Percentiles rank a stretch among this genome's conserved stretches.
Evolutionary conservation across 192 early-diverging fungal genomes (phyloP).

Genomic region (Umbelopsis ramanniana): DNA sequence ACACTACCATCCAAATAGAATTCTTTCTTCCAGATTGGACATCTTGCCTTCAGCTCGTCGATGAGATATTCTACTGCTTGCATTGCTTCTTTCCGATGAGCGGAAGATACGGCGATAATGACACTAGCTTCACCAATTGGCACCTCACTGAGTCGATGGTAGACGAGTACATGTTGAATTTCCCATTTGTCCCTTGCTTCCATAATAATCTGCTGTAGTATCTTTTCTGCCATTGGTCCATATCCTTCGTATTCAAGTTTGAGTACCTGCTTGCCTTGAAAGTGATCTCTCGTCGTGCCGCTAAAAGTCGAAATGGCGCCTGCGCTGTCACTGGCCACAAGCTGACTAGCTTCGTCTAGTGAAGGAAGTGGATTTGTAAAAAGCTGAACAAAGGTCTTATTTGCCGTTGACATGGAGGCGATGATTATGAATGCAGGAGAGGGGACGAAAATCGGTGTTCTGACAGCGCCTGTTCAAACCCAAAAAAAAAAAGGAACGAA

Average conservation of each 20-base stretch:
- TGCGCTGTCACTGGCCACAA: conserved; percentile 50
- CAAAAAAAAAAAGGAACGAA: not conserved
- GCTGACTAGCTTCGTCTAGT: not conserved
- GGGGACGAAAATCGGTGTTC: not conserved
- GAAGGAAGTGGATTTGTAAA: not conserved
- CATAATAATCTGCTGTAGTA: conserved; percentile 63
- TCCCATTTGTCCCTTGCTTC: conserved; percentile 68
- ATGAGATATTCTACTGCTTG: conserved; percentile 82
- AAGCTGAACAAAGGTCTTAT: not conserved
- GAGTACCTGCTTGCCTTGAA: conserved; percentile 75
- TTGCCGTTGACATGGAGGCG: not conserved
- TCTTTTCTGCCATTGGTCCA: conserved; percentile 82
- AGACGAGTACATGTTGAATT: conserved; percentile 72
- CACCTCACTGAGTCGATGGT: conserved; percentile 81
- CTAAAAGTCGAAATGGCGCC: conserved; percentile 91
- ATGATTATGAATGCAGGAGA: not conserved
- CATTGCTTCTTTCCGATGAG: conserved; percentile 80
- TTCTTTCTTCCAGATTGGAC: conserved; percentile 97
- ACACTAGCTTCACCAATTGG: conserved; percentile 84
- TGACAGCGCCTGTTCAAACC: conserved; percentile 11
- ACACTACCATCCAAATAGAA: conserved; percentile 77
- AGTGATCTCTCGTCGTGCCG: conserved; percentile 86
- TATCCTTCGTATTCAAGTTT: conserved; percentile 87
- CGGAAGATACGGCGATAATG: conserved; percentile 76
- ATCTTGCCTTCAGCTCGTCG: conserved; percentile 83